Evolutionary conservation across 768 basidiomycete genomes (phyloP).

Genomic region (Wakefieldia striispora): DNA sequence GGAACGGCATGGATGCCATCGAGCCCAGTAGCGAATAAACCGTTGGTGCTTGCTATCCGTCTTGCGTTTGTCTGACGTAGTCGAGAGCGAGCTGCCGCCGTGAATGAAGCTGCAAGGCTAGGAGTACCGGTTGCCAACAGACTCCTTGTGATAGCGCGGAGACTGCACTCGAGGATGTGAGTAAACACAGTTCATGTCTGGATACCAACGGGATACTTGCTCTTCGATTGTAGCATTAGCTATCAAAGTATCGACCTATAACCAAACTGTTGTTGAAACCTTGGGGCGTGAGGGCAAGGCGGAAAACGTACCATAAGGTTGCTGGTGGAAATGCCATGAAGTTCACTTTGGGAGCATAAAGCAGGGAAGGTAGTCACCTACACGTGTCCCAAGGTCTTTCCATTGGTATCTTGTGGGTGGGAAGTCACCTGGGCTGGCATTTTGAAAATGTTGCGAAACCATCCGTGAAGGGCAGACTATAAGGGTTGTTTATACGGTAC

Average conservation of each 20-base stretch:
- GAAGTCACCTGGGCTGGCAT: conserved; percentile 50
- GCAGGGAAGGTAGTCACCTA: conserved; percentile 35
- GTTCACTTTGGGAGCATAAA: not conserved
- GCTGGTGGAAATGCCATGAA: conserved; percentile 10
- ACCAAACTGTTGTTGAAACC: not conserved
- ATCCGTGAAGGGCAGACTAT: conserved; percentile 19
- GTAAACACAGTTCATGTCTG: conserved; percentile 4
- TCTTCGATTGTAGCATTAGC: conserved; percentile 74
- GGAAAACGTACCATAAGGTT: conserved; percentile 32
- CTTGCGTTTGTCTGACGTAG: conserved; percentile 50
- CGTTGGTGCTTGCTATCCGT: conserved; percentile 36
- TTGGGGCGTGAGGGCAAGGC: not conserved
- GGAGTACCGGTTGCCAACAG: conserved; percentile 71
- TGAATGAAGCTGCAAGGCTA: conserved; percentile 58
- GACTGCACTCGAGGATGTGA: conserved; percentile 38
- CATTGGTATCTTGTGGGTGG: conserved; percentile 35
- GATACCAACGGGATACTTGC: conserved; percentile 40
- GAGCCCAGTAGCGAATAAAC: conserved; percentile 46
- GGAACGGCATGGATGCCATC: conserved; percentile 43
- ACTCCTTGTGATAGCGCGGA: conserved; percentile 72
- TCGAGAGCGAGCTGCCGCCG: conserved; percentile 58
- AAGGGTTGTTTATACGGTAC: conserved; percentile 2
- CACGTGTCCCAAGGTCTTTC: conserved; percentile 69
- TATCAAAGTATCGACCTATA: conserved; percentile 65
- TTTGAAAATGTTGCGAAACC: conserved; percentile 8